A percentile compares a stretch with the other conserved stretches of the same genome.
phyloP scores from a whole-genome alignment of 129 eudicot genomes.

The Mikania micrantha region DNA sequence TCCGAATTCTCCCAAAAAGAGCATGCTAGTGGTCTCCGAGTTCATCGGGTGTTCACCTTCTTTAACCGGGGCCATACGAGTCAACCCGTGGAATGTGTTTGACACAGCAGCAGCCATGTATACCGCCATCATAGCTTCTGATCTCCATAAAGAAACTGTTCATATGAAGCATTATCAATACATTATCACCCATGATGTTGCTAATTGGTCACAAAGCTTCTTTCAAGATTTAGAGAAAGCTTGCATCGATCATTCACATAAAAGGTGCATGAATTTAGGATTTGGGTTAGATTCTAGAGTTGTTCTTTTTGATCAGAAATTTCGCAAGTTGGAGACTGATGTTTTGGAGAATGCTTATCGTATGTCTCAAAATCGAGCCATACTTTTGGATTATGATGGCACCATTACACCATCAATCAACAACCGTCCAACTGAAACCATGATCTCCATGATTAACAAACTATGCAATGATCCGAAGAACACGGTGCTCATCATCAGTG shows the following conservation, averaged over 20 bases:
- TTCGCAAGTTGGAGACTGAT: conserved; percentile 22
- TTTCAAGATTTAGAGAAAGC: conserved; percentile 37
- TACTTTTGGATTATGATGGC: conserved; percentile 40
- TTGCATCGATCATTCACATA: conserved; percentile 31
- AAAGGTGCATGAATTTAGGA: conserved; percentile 32
- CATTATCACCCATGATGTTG: conserved; percentile 36
- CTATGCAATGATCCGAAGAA: conserved; percentile 25
- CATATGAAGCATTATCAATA: conserved; percentile 41
- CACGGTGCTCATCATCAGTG: conserved; percentile 24
- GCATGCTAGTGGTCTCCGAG: conserved; percentile 48
- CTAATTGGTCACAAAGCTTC: conserved; percentile 39
- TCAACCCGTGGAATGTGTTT: conserved; percentile 43
- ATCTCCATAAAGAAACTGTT: conserved; percentile 27
- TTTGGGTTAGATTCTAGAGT: conserved; percentile 32
- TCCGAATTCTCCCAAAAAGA: conserved; percentile 15
- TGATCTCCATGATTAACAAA: conserved; percentile 23
- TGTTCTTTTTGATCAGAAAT: conserved; percentile 29
- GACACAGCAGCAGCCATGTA: conserved; percentile 37
- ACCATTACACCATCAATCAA: conserved; percentile 34
- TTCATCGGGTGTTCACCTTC: conserved; percentile 47
- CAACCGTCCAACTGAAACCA: conserved; percentile 12
- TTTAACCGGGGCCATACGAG: conserved; percentile 41
- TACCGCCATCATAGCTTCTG: conserved; percentile 25
- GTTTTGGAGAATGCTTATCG: conserved; percentile 21
- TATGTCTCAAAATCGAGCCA: conserved; percentile 25